These are phyloP conservation scores for Neolentinus lepideus DNA, from an alignment of 1,284 basidiomycete species.

Conservation along the genomic window DNA sequence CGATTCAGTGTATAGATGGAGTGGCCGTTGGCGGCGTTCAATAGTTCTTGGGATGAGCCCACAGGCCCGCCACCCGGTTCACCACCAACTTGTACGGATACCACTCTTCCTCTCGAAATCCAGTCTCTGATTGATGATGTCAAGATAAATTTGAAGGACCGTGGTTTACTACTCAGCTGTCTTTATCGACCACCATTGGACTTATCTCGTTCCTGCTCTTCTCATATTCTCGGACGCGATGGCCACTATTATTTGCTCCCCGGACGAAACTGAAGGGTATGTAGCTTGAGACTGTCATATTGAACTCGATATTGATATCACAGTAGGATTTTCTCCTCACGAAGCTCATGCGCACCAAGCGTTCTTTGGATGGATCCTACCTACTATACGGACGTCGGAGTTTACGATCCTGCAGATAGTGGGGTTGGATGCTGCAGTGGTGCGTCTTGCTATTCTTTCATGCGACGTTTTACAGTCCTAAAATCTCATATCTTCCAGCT, in stretches of 20 bases:
- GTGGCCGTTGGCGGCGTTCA: background rate
- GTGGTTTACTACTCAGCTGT: constrained; percentile 90
- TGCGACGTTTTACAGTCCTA: background rate
- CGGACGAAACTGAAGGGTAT: constrained; percentile 90
- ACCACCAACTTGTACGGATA: constrained; percentile 44
- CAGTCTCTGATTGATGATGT: constrained; percentile 3
- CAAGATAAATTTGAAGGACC: constrained; percentile 77
- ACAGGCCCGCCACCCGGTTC: constrained; percentile 44
- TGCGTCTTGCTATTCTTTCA: constrained; percentile 24
- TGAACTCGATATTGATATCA: background rate
- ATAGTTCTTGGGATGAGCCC: constrained; percentile 8
- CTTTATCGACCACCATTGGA: constrained; percentile 76
- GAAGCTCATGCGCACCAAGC: constrained; percentile 78
- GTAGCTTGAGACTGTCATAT: constrained; percentile 10
- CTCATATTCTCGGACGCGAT: constrained; percentile 80
- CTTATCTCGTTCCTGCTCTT: constrained; percentile 80
- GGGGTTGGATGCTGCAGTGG: constrained; percentile 92
- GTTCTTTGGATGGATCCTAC: constrained; percentile 94
- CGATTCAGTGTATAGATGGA: background rate
- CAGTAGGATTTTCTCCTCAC: constrained; percentile 79
- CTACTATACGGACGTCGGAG: constrained; percentile 86
- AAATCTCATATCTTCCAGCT: constrained; percentile 42
- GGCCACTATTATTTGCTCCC: constrained; percentile 88
- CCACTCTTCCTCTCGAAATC: background rate
- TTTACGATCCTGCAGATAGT: constrained; percentile 95